Conservation (phyloP, 2,329 filamentous ascomycete genomes). For the Elsinoe batatas region DNA sequence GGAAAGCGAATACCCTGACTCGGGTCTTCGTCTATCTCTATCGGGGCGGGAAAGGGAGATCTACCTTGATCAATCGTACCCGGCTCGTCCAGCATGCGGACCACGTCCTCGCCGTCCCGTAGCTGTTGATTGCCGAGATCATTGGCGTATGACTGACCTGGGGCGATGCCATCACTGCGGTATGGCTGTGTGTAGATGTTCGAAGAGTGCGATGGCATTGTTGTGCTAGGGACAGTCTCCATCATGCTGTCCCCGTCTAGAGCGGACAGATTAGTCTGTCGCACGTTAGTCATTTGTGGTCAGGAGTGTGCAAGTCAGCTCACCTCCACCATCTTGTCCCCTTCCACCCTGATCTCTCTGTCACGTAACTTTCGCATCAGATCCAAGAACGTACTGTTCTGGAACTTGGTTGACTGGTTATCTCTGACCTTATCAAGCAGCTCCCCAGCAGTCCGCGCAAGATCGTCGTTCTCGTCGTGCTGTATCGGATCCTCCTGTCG, state of each 20-base stretch:
- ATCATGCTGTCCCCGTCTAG: neutral
- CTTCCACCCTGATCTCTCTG: conserved; percentile 61
- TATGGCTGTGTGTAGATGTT: neutral
- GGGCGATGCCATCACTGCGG: neutral
- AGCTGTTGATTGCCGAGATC: neutral
- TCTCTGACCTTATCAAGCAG: conserved; percentile 59
- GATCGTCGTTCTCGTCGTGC: conserved; percentile 50
- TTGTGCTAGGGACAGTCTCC: too few species aligned
- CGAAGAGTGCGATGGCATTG: too few species aligned
- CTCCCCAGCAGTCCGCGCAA: conserved; percentile 61
- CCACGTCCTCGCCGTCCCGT: conserved; percentile 11
- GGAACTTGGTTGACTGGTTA: conserved; percentile 64
- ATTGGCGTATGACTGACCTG: neutral
- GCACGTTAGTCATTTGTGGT: neutral
- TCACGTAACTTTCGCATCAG: conserved; percentile 69
- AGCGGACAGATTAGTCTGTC: conserved; percentile 5
- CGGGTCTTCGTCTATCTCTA: neutral
- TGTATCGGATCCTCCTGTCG: conserved; percentile 18
- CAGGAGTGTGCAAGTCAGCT: conserved; percentile 12
- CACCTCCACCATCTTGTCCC: conserved; percentile 55
- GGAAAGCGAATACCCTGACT: neutral
- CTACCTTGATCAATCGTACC: conserved; percentile 9
- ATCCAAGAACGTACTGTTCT: conserved; percentile 63
- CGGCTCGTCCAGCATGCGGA: conserved; percentile 9
- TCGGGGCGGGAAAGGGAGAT: neutral